Conservation (phyloP, 306 rosid species). For the Cicer chorassanicum region DNA sequence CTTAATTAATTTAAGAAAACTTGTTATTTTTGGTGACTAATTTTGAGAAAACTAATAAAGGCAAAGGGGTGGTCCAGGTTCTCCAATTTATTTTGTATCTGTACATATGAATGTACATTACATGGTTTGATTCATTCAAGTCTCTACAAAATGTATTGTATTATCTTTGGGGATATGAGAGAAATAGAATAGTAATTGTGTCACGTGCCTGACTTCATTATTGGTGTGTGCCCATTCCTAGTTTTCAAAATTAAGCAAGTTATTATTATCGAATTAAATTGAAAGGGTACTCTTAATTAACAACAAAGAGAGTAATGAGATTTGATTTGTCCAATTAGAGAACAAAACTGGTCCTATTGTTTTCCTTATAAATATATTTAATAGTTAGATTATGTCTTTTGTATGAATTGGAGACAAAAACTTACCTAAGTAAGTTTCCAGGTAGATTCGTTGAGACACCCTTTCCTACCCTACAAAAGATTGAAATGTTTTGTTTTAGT, state of each 20-base stretch:
- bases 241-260: slow-evolving; percentile 39
- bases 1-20: slow-evolving; percentile 3
- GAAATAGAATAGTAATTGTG: slow-evolving; percentile 41
- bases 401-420: slow-evolving; percentile 64
- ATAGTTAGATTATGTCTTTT: slow-evolving; percentile 62
- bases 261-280: slow-evolving; percentile 20
- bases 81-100: slow-evolving; percentile 39
- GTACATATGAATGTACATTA: slow-evolving; percentile 8
- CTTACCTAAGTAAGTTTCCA: slow-evolving; percentile 74
- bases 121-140: slow-evolving; percentile 37
- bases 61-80: slow-evolving; percentile 46
- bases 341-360: slow-evolving; percentile 43
- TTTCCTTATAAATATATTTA: slow-evolving; percentile 20
- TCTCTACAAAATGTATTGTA: slow-evolving; percentile 37
- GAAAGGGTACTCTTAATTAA: not conserved
- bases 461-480: slow-evolving; percentile 57
- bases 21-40: not conserved
- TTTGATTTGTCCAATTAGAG: slow-evolving; percentile 68
- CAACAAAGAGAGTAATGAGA: slow-evolving; percentile 47
- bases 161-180: not conserved
- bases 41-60: slow-evolving; percentile 22
- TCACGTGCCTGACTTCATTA: slow-evolving; percentile 73
- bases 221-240: slow-evolving; percentile 60
- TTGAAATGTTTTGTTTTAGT: slow-evolving; percentile 45
- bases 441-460: slow-evolving; percentile 75